phyloP scores from a whole-genome alignment of 2,329 filamentous ascomycete genomes.

The Cladosporium colombiae region DNA sequence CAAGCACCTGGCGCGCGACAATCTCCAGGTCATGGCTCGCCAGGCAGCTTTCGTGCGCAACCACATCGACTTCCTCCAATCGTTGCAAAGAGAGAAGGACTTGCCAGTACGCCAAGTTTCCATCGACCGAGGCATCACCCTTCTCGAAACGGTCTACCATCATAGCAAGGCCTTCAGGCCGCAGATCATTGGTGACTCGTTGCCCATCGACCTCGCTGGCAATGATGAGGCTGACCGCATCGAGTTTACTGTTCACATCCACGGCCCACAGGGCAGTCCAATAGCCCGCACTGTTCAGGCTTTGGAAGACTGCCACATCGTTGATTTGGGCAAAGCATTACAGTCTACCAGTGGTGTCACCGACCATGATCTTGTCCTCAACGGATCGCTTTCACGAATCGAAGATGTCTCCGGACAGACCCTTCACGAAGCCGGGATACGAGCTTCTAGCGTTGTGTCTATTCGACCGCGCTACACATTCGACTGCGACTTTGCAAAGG shows the following conservation, averaged over 20 bases:
- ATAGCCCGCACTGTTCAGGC: conserved; percentile 21
- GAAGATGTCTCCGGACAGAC: conserved; percentile 15
- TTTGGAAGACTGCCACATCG: conserved; percentile 22
- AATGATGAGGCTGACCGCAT: conserved; percentile 16
- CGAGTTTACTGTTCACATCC: conserved; percentile 27
- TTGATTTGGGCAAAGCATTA: conserved; percentile 28
- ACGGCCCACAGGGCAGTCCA: conserved; percentile 24
- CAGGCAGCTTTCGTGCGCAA: conserved; percentile 27
- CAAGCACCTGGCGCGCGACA: conserved; percentile 7
- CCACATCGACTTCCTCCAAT: conserved; percentile 23
- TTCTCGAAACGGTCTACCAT: conserved; percentile 17
- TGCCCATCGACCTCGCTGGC: conserved; percentile 8
- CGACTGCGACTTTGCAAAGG: conserved; percentile 28
- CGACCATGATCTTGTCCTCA: conserved; percentile 20
- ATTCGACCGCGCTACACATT: conserved; percentile 31
- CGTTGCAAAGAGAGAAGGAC: background rate
- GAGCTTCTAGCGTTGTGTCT: conserved; percentile 28
- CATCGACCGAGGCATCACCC: conserved; percentile 9
- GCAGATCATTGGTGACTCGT: background rate
- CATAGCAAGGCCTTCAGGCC: conserved; percentile 11
- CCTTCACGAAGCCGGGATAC: conserved; percentile 27
- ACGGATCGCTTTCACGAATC: conserved; percentile 11
- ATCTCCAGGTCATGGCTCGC: conserved; percentile 18
- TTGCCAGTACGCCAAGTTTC: background rate
- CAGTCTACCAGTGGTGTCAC: conserved; percentile 28